Evolutionary conservation across 2,329 filamentous ascomycete genomes (phyloP).

Genomic region (Cladosporium austrohemisphaericum): DNA sequence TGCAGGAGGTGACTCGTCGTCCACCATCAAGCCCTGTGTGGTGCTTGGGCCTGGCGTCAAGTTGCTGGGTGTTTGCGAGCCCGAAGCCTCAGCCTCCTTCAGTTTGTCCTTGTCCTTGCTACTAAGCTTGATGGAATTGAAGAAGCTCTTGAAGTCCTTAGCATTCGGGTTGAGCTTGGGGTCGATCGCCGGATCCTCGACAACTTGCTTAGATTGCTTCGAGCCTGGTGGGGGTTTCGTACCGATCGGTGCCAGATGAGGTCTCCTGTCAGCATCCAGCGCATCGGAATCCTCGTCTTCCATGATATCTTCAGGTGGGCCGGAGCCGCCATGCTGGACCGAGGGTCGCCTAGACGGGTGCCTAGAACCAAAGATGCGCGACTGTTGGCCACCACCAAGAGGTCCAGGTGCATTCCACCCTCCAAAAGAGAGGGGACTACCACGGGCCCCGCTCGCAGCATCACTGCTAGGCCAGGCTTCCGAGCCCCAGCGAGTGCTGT

Average conservation of each 20-base stretch:
- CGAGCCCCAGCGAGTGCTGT: constrained; percentile 55
- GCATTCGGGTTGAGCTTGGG: constrained; percentile 78
- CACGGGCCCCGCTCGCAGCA: constrained; percentile 33
- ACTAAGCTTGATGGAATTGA: constrained; percentile 44
- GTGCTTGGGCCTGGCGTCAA: constrained; percentile 17
- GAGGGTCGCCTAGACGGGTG: constrained; percentile 78
- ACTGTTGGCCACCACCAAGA: constrained; percentile 33
- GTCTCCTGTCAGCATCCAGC: constrained; percentile 43
- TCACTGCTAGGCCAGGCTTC: constrained; percentile 30
- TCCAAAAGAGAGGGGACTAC: constrained; percentile 36
- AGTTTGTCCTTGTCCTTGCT: constrained; percentile 38
- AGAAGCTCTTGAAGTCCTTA: constrained; percentile 75
- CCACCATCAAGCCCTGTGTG: constrained; percentile 10
- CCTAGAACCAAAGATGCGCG: constrained; percentile 50
- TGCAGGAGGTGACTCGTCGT: constrained; percentile 35
- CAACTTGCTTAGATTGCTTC: constrained; percentile 22
- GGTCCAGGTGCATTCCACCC: constrained; percentile 53
- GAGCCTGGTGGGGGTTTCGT: constrained; percentile 51
- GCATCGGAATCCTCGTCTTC: constrained; percentile 48
- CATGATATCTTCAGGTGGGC: constrained; percentile 52
- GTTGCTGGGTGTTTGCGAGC: constrained; percentile 19
- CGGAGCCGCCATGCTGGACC: constrained; percentile 70
- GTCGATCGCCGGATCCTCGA: constrained; percentile 46
- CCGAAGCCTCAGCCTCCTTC: constrained; percentile 17
- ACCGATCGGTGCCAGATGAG: constrained; percentile 68